phyloP scores from a whole-genome alignment of 257 asterid species.

The Solanum microdontum region DNA sequence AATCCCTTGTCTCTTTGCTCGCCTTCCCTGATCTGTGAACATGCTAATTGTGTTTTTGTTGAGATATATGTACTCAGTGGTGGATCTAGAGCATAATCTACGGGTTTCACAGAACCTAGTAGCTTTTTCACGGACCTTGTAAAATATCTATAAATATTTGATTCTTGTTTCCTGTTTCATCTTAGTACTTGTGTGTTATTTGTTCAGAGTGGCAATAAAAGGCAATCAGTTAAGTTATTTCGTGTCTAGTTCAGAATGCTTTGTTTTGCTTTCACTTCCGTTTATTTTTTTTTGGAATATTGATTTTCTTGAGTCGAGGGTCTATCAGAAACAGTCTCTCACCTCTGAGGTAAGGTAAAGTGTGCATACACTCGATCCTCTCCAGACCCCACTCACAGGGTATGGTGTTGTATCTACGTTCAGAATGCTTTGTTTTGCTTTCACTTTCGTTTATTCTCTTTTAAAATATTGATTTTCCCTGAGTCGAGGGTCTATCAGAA shows the following conservation, averaged over 20 bases:
- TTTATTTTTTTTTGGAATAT: not conserved
- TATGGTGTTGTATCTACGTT: not conserved
- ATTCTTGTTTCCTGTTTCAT: not conserved
- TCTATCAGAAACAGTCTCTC: not conserved
- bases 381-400: not conserved
- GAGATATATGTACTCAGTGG: not conserved
- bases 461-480: not conserved
- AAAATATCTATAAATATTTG: not conserved
- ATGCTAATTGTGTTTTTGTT: not conserved
- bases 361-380: not conserved
- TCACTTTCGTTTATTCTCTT: not conserved
- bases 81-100: not conserved
- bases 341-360: not conserved
- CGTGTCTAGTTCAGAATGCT: not conserved
- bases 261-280: not conserved
- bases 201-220: not conserved
- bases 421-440: not conserved
- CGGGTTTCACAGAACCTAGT: not conserved
- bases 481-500: not conserved
- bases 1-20: constrained; percentile 53
- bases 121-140: not conserved
- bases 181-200: not conserved
- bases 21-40: constrained; percentile 27
- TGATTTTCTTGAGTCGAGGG: not conserved
- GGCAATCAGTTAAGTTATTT: not conserved